These are phyloP conservation scores for Calocybe gambosa DNA, from an alignment of 1,284 basidiomycete species.

Conservation along the genomic window DNA sequence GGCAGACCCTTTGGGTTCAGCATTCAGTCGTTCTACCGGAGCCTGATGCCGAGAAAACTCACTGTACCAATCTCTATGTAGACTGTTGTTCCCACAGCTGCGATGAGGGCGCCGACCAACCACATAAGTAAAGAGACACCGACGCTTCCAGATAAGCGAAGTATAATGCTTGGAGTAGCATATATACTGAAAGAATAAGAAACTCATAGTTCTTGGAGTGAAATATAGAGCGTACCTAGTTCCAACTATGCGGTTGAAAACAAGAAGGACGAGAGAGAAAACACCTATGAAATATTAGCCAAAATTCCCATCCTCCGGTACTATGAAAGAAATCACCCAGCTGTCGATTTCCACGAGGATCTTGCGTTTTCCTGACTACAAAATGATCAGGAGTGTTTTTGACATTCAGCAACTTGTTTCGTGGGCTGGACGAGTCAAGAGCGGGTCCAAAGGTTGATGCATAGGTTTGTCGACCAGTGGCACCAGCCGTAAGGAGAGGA, in stretches of 20 bases:
- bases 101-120: conserved; percentile 61
- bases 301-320: too few relatives aligned
- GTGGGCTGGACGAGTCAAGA: background rate
- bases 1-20: conserved; percentile 48
- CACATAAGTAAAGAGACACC: conserved; percentile 65
- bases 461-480: background rate
- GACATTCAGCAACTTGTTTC: conserved; percentile 9
- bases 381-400: conserved; percentile 9
- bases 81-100: conserved; percentile 60
- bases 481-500: background rate
- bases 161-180: conserved; percentile 65
- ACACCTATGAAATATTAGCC: too few relatives aligned
- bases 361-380: conserved; percentile 8
- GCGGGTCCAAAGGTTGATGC: background rate
- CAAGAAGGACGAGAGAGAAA: too few relatives aligned
- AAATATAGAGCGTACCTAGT: too few relatives aligned
- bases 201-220: too few relatives aligned
- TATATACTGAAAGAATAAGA: conserved; percentile 49
- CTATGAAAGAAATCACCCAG: conserved; percentile 9
- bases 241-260: too few relatives aligned
- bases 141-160: conserved; percentile 57
- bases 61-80: conserved; percentile 72
- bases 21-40: background rate
- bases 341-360: conserved; percentile 14
- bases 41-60: conserved; percentile 17